phyloP scores from a whole-genome alignment of 1,139 yeast species.

The Lodderomyces margitis region DNA sequence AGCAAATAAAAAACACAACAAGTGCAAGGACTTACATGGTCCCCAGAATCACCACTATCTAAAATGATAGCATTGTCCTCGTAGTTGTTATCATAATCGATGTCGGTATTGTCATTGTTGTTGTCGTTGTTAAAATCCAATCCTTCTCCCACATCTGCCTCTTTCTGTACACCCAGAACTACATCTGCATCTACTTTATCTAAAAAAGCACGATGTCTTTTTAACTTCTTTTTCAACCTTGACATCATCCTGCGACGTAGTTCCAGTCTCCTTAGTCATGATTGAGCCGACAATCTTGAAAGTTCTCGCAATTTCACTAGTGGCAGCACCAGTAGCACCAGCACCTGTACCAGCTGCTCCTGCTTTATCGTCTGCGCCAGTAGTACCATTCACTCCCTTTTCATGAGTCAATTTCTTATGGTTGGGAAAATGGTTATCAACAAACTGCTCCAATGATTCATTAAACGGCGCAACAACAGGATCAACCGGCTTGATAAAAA shows the following conservation, averaged over 20 bases:
- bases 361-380: no score
- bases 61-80: background rate
- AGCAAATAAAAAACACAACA: constrained; percentile 4
- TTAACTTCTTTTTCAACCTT: background rate
- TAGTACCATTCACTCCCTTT: no score
- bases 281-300: constrained; percentile 42
- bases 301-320: constrained; percentile 53
- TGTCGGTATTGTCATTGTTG: background rate
- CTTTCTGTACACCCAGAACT: background rate
- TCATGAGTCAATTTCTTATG: constrained; percentile 36
- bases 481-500: constrained; percentile 54
- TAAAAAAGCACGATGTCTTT: constrained; percentile 1
- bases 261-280: constrained; percentile 18
- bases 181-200: background rate
- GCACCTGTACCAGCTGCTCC: constrained; percentile 30
- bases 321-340: background rate
- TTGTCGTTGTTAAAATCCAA: background rate
- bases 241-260: background rate
- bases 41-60: background rate
- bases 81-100: background rate
- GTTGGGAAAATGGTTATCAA: constrained; percentile 39
- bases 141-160: background rate
- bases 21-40: constrained; percentile 1
- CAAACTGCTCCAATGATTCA: constrained; percentile 45
- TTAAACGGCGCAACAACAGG: constrained; percentile 64